phyloP scores from a whole-genome alignment of 2,329 filamentous ascomycete species.

The Penicillium sp. region DNA sequence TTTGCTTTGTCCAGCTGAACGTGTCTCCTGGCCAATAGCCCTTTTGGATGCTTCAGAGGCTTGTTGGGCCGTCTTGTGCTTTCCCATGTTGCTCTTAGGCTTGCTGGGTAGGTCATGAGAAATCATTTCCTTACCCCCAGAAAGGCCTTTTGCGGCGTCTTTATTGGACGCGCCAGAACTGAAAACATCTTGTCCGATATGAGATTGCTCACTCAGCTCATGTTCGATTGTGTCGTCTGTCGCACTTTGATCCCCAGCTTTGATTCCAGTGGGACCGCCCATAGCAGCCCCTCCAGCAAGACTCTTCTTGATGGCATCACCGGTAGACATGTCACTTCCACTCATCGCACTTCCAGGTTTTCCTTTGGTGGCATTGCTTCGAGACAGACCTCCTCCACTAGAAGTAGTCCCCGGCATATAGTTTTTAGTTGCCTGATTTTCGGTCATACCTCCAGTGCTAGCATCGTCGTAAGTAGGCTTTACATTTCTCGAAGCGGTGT shows the following conservation, averaged over 20 bases:
- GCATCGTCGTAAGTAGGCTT: no score
- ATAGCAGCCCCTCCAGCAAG: background rate
- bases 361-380: conserved; percentile 2
- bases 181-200: background rate
- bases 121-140: background rate
- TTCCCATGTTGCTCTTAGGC: background rate
- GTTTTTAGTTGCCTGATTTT: no score
- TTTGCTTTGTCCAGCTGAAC: background rate
- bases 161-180: background rate
- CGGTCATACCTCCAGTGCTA: no score
- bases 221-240: background rate
- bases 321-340: background rate
- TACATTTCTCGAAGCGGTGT: background rate
- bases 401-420: background rate
- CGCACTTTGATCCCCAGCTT: background rate
- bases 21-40: background rate
- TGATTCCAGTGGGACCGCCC: background rate
- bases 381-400: background rate
- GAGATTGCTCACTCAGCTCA: background rate
- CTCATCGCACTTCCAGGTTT: background rate
- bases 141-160: background rate
- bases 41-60: background rate
- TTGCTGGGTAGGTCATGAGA: background rate
- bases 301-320: background rate
- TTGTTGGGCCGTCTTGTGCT: background rate